These are phyloP conservation scores for Ceriops tagal DNA, from an alignment of 345 rosid genomes.

Conservation along the genomic window DNA sequence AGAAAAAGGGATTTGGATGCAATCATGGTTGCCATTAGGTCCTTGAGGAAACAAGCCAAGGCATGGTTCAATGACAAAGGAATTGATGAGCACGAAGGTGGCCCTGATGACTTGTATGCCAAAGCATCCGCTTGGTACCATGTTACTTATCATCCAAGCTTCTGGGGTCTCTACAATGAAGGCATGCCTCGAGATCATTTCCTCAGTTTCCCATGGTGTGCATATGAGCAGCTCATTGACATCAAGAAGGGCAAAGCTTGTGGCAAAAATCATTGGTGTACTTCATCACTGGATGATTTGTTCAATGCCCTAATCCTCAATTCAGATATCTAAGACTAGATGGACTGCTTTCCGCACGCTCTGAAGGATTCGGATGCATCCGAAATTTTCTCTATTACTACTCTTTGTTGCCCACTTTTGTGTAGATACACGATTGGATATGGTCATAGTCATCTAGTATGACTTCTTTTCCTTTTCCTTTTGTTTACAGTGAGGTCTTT, in stretches of 20 bases:
- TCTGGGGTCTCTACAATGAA: conserved; percentile 25
- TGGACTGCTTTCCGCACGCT: no score
- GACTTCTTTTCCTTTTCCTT: no score
- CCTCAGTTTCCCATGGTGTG: conserved; percentile 44
- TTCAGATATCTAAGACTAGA: no score
- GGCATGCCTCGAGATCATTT: conserved; percentile 25
- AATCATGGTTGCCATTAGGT: conserved; percentile 23
- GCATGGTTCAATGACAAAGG: conserved; percentile 35
- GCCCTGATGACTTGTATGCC: conserved; percentile 17
- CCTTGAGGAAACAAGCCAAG: conserved; percentile 45
- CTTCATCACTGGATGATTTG: not conserved
- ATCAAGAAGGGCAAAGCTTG: conserved; percentile 15
- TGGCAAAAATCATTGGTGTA: no score
- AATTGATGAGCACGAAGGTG: conserved; percentile 2
- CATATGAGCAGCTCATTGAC: conserved; percentile 26
- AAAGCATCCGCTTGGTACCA: conserved; percentile 54
- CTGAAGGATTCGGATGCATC: no score
- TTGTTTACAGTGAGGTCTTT: no score
- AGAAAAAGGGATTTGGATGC: conserved; percentile 39
- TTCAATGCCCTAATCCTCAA: no score
- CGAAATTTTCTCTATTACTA: no score
- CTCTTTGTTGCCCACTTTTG: no score
- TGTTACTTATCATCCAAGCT: conserved; percentile 38
- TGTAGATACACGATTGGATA: no score
- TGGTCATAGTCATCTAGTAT: no score